Evolutionary conservation across 331 rosid species (phyloP), one percentile per base, ranked within the genome.

Genomic region (Saraca asoca): DNA sequence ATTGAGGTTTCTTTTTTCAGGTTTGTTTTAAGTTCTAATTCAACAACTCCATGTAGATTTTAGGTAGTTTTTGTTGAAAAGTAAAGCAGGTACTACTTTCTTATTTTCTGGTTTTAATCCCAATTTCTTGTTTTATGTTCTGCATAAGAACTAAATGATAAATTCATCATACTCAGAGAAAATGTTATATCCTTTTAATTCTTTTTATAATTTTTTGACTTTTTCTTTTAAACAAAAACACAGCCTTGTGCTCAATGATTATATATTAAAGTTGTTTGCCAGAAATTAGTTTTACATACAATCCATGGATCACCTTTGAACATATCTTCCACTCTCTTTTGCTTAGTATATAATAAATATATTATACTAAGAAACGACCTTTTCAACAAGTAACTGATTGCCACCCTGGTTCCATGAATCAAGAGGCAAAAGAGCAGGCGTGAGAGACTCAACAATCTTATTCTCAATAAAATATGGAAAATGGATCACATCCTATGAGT

Each of bases 321-420:
- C 18, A 11, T 53, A 16, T 43, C 15, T 69, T 63, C n/a, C 41
- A 60, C 55, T 24, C 39, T 69, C 31, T 48, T 49, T 49, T 35
- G 64, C 48, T 55, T 29, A 12, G 38, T 24, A 38, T 39, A 75
- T 42, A 19, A 63, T 42, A 58, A 17, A 46, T 51, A 61, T 46
- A 67, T 17, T 59, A 52, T 39, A 60, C 75, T 55, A 65, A 17
- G 61, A 58, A 64, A 68, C 43, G 17, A 76, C 59, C 24, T 65
- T 75, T 51, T 75, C 18, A 58, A 43, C 71, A 78, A 75, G 51
- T 54, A 50, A 35, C 33, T 50, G 75, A 69, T 48, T 38, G 44
- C 45, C 79, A 73, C 33, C 70, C 20, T 79, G 78, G 78, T 70
- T 75, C 60, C 73, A 52, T 10, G 6, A 43, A 71, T 18, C 61